These are phyloP conservation scores for Oryza officinalis DNA, from an alignment of 176 grass and related monocot genomes.

Conservation along the genomic window DNA sequence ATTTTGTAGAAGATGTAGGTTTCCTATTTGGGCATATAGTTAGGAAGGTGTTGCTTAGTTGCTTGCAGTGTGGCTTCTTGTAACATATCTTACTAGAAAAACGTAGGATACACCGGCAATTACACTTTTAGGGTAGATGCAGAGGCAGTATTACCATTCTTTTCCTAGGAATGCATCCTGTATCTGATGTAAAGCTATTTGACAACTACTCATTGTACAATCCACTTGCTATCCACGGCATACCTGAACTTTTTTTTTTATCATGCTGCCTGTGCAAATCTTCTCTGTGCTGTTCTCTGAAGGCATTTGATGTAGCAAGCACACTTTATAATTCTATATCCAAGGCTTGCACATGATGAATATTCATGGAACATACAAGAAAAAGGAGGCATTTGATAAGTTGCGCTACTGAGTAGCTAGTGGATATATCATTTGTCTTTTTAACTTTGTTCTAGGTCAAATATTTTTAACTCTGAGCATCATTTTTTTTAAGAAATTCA, in stretches of 20 bases:
- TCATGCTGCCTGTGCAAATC: not conserved
- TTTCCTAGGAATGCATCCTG: slow-evolving; percentile 10
- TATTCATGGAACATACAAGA: slow-evolving; percentile 7
- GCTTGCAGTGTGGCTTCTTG: slow-evolving; percentile 21
- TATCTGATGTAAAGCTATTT: slow-evolving; percentile 46
- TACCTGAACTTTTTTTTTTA: not conserved
- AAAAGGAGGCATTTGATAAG: not conserved
- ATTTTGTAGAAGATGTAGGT: slow-evolving; percentile 26
- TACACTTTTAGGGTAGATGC: slow-evolving; percentile 31
- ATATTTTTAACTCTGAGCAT: too few species aligned
- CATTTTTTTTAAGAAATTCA: too few species aligned
- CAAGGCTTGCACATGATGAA: not conserved
- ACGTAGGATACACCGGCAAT: slow-evolving; percentile 35
- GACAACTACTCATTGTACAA: not conserved
- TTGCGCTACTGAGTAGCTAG: not conserved
- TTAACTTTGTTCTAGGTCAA: too few species aligned
- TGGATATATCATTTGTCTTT: too few species aligned
- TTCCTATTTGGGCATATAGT: slow-evolving; percentile 18
- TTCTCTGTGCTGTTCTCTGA: not conserved
- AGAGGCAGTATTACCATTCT: slow-evolving; percentile 34
- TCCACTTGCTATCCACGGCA: not conserved
- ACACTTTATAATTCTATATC: not conserved
- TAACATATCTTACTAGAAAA: slow-evolving; percentile 38
- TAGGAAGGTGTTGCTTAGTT: slow-evolving; percentile 32
- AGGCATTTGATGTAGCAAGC: not conserved